Conservation (phyloP, 176 grass and related monocot genomes). For the Eremochloa ophiuroides region DNA sequence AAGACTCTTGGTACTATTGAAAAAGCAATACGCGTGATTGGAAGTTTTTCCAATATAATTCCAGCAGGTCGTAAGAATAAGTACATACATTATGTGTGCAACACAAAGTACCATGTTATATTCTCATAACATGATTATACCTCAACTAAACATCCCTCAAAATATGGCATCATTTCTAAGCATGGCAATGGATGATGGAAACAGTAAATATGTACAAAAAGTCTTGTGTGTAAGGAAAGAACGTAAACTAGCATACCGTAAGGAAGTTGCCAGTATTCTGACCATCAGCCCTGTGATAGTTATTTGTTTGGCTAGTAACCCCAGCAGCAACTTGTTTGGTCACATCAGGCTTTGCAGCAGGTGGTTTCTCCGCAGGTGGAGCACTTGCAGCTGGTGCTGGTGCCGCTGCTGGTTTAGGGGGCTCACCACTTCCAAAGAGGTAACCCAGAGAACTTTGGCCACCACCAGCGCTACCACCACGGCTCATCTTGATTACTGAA, state of each 20-base stretch:
- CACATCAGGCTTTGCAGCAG: slow-evolving; percentile 26
- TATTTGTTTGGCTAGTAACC: slow-evolving; percentile 51
- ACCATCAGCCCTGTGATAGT: slow-evolving; percentile 67
- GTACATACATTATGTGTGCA: background rate
- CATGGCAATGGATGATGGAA: background rate
- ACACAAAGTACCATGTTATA: background rate
- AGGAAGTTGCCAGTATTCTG: slow-evolving; percentile 84
- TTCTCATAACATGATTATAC: background rate
- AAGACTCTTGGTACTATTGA: background rate
- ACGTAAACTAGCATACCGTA: slow-evolving; percentile 38
- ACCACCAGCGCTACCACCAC: slow-evolving; percentile 73
- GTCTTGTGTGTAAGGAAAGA: background rate
- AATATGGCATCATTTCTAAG: background rate
- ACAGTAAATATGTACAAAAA: background rate
- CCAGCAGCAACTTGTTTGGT: slow-evolving; percentile 65
- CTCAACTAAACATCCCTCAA: background rate
- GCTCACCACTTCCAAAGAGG: slow-evolving; percentile 58
- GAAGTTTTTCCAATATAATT: background rate
- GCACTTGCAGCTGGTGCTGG: slow-evolving; percentile 18
- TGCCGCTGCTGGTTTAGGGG: background rate
- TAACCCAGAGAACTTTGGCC: slow-evolving; percentile 67
- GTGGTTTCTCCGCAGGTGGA: slow-evolving; percentile 37
- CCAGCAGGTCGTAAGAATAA: background rate
- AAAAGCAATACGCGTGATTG: background rate
- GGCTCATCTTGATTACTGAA: slow-evolving; percentile 51